These are phyloP conservation scores for Paramecium sexaurelia DNA, from an alignment of 73 alveolate genomes.

Conservation along the genomic window DNA sequence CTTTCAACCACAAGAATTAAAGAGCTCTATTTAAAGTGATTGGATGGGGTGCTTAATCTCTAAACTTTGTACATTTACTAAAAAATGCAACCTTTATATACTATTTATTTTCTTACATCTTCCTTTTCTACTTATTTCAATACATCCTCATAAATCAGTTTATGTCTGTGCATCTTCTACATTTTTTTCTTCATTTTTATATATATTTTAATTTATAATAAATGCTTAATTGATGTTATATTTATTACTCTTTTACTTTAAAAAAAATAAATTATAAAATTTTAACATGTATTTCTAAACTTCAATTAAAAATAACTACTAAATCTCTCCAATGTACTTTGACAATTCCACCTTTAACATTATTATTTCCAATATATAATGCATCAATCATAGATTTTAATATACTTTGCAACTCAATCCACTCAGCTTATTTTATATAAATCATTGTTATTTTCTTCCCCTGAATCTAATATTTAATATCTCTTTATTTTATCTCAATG, in stretches of 20 bases:
- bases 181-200: neutral
- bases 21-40: neutral
- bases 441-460: too few species aligned
- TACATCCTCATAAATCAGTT: neutral
- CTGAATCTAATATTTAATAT: too few species aligned
- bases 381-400: too few species aligned
- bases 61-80: neutral
- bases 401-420: too few species aligned
- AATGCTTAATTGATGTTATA: neutral
- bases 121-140: neutral
- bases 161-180: neutral
- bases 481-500: too few species aligned
- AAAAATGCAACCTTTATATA: neutral
- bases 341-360: too few species aligned
- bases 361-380: too few species aligned
- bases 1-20: neutral
- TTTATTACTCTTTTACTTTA: neutral
- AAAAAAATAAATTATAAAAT: neutral
- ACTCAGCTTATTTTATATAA: too few species aligned
- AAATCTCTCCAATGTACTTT: too few species aligned
- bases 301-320: neutral
- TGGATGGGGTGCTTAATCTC: neutral
- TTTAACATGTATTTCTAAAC: neutral
- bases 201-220: neutral
- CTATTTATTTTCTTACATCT: neutral